Percentiles rank a stretch among this genome's conserved stretches.
phyloP scores from a whole-genome alignment of 2,329 filamentous ascomycete genomes.

The Pseudocercospora cruenta region DNA sequence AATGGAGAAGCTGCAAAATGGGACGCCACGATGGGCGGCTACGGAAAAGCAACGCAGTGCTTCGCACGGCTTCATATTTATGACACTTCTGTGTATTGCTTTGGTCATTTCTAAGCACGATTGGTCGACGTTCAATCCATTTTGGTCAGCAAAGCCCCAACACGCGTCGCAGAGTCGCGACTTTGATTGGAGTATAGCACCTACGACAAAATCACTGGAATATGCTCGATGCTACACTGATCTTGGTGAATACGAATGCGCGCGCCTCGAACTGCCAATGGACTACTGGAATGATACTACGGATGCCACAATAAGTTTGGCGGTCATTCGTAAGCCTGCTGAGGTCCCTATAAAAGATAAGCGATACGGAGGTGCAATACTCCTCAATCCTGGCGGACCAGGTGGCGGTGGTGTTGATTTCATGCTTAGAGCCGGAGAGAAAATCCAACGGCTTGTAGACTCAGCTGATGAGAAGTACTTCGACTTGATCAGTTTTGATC shows the following conservation, averaged over 20 bases:
- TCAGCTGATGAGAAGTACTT: constrained; percentile 40
- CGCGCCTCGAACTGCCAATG: constrained; percentile 55
- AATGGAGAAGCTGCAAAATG: neutral
- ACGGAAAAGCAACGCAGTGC: neutral
- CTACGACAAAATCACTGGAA: neutral
- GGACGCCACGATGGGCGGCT: neutral
- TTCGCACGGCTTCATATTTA: neutral
- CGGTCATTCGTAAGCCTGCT: constrained; percentile 53
- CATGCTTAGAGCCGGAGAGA: constrained; percentile 31
- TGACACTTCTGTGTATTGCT: neutral
- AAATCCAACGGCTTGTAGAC: constrained; percentile 28
- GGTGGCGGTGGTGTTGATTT: constrained; percentile 46
- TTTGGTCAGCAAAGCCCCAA: neutral
- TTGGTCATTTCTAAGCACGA: neutral
- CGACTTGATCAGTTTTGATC: constrained; percentile 52
- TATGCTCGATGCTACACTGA: neutral
- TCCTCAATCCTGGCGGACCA: constrained; percentile 51
- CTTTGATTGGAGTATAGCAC: neutral
- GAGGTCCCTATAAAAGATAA: constrained; percentile 45
- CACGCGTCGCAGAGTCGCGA: neutral
- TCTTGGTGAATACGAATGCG: constrained; percentile 43
- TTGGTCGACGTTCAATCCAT: neutral
- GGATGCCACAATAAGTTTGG: constrained; percentile 37
- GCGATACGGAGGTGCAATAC: constrained; percentile 44
- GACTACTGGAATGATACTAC: constrained; percentile 47